phyloP scores from a whole-genome alignment of 306 rosid species.

The Quercus engelmannii region DNA sequence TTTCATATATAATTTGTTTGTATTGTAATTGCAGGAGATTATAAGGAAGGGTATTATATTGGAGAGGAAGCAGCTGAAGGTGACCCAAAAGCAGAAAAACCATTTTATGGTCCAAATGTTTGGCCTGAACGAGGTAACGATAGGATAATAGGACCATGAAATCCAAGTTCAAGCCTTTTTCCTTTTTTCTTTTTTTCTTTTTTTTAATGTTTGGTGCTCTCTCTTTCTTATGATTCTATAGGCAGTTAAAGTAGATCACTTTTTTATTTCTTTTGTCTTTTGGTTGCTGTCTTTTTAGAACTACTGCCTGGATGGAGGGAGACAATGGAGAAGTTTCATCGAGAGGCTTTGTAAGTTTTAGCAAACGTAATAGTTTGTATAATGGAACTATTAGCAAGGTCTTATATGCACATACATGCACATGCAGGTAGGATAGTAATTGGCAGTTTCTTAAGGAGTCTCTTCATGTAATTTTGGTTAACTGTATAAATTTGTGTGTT shows the following conservation, averaged over 20 bases:
- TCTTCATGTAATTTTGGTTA: neutral
- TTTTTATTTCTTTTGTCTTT: no score
- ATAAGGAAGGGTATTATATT: slow-evolving; percentile 86
- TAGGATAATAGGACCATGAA: neutral
- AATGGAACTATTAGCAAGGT: neutral
- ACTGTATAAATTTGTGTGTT: neutral
- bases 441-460: no score
- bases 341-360: slow-evolving; percentile 59
- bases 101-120: slow-evolving; percentile 78
- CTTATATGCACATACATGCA: neutral
- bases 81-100: slow-evolving; percentile 57
- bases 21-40: slow-evolving; percentile 57
- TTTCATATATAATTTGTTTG: neutral
- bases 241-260: no score
- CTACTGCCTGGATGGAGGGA: slow-evolving; percentile 75
- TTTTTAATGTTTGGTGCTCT: neutral
- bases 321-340: slow-evolving; percentile 82
- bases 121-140: slow-evolving; percentile 81
- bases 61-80: slow-evolving; percentile 67
- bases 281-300: slow-evolving; percentile 36
- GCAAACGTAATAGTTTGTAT: neutral
- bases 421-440: neutral
- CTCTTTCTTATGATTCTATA: no score
- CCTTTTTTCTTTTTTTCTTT: neutral
- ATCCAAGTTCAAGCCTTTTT: neutral